Percentiles rank a stretch among this genome's conserved stretches.
Evolutionary conservation across 805 yeast species (phyloP).

Genomic region (Saccharomycopsis sp.): DNA sequence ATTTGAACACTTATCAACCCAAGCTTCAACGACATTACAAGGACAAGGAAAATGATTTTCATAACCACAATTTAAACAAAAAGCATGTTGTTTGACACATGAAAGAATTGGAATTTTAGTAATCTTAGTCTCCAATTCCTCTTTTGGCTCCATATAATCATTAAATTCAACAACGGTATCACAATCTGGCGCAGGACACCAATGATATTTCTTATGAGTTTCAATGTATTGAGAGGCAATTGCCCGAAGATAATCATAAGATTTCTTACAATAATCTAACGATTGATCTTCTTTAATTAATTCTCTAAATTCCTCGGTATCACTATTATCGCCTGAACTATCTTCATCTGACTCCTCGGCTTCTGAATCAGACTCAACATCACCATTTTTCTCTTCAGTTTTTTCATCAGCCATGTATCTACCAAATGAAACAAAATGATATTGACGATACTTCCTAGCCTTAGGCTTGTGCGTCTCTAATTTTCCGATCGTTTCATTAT

Average conservation of each 20-base stretch:
- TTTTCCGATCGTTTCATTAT: constrained; percentile 1
- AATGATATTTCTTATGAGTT: constrained; percentile 43
- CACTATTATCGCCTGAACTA: constrained; percentile 3
- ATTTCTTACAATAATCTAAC: constrained; percentile 17
- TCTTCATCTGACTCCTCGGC: neutral
- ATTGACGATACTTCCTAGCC: constrained; percentile 1
- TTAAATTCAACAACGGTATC: constrained; percentile 43
- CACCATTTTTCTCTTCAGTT: neutral
- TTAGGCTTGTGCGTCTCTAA: neutral
- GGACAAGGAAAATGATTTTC: constrained; percentile 85
- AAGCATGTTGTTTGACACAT: constrained; percentile 61
- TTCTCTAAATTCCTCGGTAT: constrained; percentile 13
- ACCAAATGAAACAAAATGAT: constrained; percentile 13
- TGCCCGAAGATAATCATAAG: constrained; percentile 16
- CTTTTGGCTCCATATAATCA: constrained; percentile 27
- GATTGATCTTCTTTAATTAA: constrained; percentile 7
- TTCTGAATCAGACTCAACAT: neutral
- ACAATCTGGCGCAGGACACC: constrained; percentile 89
- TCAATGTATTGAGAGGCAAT: constrained; percentile 42
- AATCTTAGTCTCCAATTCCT: constrained; percentile 21
- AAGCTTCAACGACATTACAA: constrained; percentile 56
- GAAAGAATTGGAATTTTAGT: constrained; percentile 56
- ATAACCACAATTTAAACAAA: constrained; percentile 69
- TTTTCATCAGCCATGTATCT: constrained; percentile 3
- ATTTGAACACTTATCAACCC: constrained; percentile 77